Conservation (phyloP, 306 rosid species). For the Quercus bicolor region DNA sequence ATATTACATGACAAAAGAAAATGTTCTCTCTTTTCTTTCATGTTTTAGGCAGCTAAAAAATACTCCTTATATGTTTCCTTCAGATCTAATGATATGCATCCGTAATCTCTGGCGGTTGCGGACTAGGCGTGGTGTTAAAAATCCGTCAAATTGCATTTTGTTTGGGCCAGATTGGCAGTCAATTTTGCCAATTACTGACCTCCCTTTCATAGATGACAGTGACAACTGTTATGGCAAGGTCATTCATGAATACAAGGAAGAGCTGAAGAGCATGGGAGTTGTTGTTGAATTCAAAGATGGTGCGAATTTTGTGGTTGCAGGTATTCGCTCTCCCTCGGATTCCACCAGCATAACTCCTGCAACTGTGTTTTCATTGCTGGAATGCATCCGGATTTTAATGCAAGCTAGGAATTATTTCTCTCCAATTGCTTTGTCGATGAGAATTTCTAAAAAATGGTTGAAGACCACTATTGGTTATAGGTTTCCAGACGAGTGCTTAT, state of each 20-base stretch:
- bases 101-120: constrained; percentile 42
- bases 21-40: constrained; percentile 45
- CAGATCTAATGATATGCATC: constrained; percentile 23
- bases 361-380: constrained; percentile 48
- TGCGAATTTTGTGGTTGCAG: constrained; percentile 30
- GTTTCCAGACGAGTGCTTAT: constrained; percentile 46
- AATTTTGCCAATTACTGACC: constrained; percentile 43
- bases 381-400: constrained; percentile 35
- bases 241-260: constrained; percentile 45
- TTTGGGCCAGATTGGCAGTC: constrained; percentile 59
- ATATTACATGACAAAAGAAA: constrained; percentile 29
- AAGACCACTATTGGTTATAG: constrained; percentile 57
- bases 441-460: constrained; percentile 51
- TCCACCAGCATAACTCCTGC: constrained; percentile 32
- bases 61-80: constrained; percentile 26
- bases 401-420: constrained; percentile 1
- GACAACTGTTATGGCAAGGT: constrained; percentile 37
- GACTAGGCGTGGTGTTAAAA: constrained; percentile 36
- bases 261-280: constrained; percentile 58
- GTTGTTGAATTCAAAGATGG: constrained; percentile 43
- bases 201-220: constrained; percentile 61
- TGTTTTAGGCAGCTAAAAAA: constrained; percentile 37
- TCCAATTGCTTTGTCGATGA: constrained; percentile 26
- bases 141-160: constrained; percentile 55
- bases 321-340: constrained; percentile 41